A percentile compares a stretch with the other conserved stretches of the same genome.
These are phyloP conservation scores for Neofusicoccum ribis DNA, from an alignment of 2,329 filamentous ascomycete genomes.

Conservation along the genomic window DNA sequence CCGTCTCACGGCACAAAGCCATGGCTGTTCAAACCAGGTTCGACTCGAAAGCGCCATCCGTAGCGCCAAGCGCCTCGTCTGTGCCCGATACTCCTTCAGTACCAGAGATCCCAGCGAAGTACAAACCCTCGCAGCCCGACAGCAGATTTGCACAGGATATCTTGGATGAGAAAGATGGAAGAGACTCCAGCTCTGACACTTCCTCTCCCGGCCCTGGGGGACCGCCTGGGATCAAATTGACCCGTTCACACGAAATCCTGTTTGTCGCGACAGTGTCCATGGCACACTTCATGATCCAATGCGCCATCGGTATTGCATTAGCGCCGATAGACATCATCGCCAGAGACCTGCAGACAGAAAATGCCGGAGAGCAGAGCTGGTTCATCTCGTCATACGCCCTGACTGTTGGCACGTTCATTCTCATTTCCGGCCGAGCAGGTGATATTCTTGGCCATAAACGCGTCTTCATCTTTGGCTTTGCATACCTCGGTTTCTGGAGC, in stretches of 20 bases:
- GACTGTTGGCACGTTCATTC: slow-evolving; percentile 48
- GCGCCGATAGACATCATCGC: slow-evolving; percentile 49
- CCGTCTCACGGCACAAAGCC: not conserved
- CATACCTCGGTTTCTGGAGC: slow-evolving; percentile 44
- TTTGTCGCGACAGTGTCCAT: slow-evolving; percentile 32
- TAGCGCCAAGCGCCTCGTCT: not conserved
- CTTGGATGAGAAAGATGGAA: not conserved
- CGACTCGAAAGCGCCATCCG: not conserved
- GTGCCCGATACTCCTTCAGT: not conserved
- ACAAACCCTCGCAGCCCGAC: not conserved
- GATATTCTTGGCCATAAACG: slow-evolving; percentile 47
- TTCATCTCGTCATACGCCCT: slow-evolving; percentile 46
- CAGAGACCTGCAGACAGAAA: slow-evolving; percentile 40
- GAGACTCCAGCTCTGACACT: not conserved
- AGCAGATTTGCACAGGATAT: not conserved
- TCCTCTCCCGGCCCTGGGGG: not conserved
- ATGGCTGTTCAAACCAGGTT: not conserved
- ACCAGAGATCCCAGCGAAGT: not conserved
- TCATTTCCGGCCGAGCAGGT: slow-evolving; percentile 47
- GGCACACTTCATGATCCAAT: slow-evolving; percentile 34
- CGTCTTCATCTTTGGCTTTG: slow-evolving; percentile 43
- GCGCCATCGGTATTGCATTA: slow-evolving; percentile 34
- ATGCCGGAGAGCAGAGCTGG: slow-evolving; percentile 46
- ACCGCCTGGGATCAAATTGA: slow-evolving; percentile 23
- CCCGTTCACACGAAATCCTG: slow-evolving; percentile 25